Base-by-base conservation (phyloP, 106 monocot genomes). In the Dendrobium officinale region DNA sequence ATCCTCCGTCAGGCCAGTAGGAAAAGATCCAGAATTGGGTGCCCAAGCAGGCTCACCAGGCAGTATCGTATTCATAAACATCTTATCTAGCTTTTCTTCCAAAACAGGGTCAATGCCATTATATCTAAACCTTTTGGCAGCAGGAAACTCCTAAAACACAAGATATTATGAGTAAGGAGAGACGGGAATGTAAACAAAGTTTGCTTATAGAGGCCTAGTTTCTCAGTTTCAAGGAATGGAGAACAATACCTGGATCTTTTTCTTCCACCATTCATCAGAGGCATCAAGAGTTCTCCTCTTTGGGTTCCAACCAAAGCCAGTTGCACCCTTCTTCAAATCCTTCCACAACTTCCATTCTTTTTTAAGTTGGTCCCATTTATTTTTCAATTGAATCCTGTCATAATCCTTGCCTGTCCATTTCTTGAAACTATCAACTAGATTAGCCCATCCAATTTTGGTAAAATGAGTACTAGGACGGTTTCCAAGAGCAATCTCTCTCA, bases 281-380 rank as follows among this genome's bases (percentile, higher is more conserved):
- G 42, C 77, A 67, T 82, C 64, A 31, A 82, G 40, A 0, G 82
- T 82, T 42, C 29, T 29, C 59, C 41, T 77, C 27, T 9, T 82
- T 27, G 33, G 27, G 26, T 82, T 66, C 82, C 82, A 82, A 41
- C 64, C 77, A 42, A 66, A 61, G 22, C 77, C 82, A 16, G 18
- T 24, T 26, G 58, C 77, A 48, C 77, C 77, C 51, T 82, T 77
- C 24, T 67, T 17, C 54, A 82, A 29, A 5, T 59, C 33, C 82
- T 82, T 82, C 77, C 77, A 82, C 19, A 42, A 66, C 59, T 82
- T 82, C 82, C 82, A 82, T 16, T 82, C 82, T 77, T 68, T 82
- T 29, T 82, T 82, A 40, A 83, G n/a, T 43, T 67, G 17, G 41
- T 55, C 68, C 78, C 68, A 83, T 42, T 78, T 83, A 70, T 77